Base-by-base conservation (phyloP, 805 yeast genomes). In the Barnettozyma salicaria region DNA sequence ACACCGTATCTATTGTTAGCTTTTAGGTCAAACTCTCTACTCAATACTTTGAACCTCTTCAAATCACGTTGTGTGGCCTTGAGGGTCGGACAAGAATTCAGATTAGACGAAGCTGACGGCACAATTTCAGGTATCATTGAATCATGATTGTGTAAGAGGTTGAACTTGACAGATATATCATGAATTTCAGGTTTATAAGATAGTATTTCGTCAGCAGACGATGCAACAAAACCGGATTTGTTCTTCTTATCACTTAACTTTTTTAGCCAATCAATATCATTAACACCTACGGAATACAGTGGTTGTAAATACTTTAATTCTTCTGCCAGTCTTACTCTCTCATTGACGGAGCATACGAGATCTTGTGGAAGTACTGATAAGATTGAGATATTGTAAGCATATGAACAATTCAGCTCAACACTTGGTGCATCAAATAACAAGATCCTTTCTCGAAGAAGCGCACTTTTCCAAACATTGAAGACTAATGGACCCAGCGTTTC, bases 181-280 rank as follows among this genome's bases (percentile, higher is more conserved):
- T 71, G 80, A 4, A 76, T 45, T 9, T 64, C 60, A 12, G 51
- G 50, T 45, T 78, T 80, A 42, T 69, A 74, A 48, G 78, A 60
- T 22, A 82, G 58, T 18, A 83, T 72, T 30, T 74, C 79, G 50
- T 83, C 94, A 17, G 80, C 71, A 2, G 90, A 78, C 6, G 75
- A 64, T 3, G 80, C 88, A 27, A 80, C 61, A 47, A 61, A 79
- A 2, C 74, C 70, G 9, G 11, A 9, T 10, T 26, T 20, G 12
- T 4, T 10, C 17, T 25, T 22, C 8, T 30, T 33, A 12, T 34
- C 40, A 24, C 33, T 41, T 4, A 53, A 12, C 8, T 37, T 30
- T 21, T 48, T 51, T 30, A 68, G 48, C 52, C 59, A 67, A 34
- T 59, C 58, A 25, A 71, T 60, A 53, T 83, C 90, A 36, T 70